These are phyloP conservation scores for Verticillium nonalfalfae DNA, from an alignment of 2,329 filamentous ascomycete genomes.

Conservation along the genomic window DNA sequence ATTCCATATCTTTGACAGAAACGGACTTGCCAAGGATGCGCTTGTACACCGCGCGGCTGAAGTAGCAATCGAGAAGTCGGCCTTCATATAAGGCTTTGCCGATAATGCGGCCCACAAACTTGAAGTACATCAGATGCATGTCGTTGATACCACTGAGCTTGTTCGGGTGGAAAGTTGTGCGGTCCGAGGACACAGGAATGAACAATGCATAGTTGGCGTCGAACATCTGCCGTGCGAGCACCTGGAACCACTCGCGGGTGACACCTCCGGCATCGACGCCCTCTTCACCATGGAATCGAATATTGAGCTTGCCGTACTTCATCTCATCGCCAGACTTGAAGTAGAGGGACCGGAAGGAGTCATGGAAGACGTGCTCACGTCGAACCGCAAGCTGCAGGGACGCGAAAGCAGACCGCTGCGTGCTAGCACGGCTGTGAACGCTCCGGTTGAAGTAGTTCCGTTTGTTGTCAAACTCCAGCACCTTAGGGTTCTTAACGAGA, in stretches of 20 bases:
- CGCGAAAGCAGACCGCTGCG: conserved; percentile 65
- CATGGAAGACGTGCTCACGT: conserved; percentile 92
- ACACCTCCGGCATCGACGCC: conserved; percentile 97
- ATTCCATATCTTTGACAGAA: conserved; percentile 99
- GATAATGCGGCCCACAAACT: conserved; percentile 97
- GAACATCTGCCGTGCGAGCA: conserved; percentile 96
- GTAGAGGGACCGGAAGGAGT: conserved; percentile 97
- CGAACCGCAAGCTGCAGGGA: conserved; percentile 80
- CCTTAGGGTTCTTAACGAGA: conserved; percentile 96
- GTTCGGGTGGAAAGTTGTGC: conserved; percentile 98
- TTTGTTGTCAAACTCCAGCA: conserved; percentile 98
- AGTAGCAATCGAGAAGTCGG: conserved; percentile 94
- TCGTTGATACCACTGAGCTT: conserved; percentile 89
- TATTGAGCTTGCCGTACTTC: conserved; percentile 98
- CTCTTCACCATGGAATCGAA: conserved; percentile 94
- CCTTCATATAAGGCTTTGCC: conserved; percentile 97
- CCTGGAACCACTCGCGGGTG: conserved; percentile 98
- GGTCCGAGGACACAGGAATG: conserved; percentile 91
- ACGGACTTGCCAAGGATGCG: conserved; percentile 91
- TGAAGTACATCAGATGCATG: conserved; percentile 97
- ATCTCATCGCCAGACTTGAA: conserved; percentile 96
- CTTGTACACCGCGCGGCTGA: conserved; percentile 98
- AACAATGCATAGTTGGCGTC: conserved; percentile 96
- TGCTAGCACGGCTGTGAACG: conserved; percentile 64
- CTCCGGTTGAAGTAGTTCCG: conserved; percentile 97